These are phyloP conservation scores for Mycena floridula DNA, from an alignment of 768 basidiomycete genomes.

Conservation along the genomic window DNA sequence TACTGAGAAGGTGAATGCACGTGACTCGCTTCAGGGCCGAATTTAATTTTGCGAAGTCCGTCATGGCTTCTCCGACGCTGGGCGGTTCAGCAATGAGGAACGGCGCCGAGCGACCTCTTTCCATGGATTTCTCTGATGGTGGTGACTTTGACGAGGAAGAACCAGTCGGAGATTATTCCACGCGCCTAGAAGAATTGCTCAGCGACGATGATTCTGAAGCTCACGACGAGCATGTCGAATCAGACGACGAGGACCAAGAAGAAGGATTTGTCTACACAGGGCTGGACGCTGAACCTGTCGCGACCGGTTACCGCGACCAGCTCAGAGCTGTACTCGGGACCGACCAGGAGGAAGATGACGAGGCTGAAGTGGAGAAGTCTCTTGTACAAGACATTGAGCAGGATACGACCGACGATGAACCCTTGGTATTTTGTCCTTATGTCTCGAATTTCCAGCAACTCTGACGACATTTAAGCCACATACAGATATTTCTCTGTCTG, in stretches of 20 bases:
- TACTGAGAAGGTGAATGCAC: too few species aligned
- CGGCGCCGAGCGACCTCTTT: background rate
- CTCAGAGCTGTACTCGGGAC: slow-evolving; percentile 68
- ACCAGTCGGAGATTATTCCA: slow-evolving; percentile 52
- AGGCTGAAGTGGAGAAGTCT: slow-evolving; percentile 39
- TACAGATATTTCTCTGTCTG: slow-evolving; percentile 29
- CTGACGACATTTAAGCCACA: slow-evolving; percentile 15
- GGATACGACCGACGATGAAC: slow-evolving; percentile 20
- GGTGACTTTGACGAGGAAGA: slow-evolving; percentile 32
- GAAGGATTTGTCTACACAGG: slow-evolving; percentile 72
- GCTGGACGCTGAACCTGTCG: slow-evolving; percentile 45
- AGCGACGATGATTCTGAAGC: slow-evolving; percentile 33
- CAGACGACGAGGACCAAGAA: slow-evolving; percentile 46
- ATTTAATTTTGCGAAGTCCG: too few species aligned
- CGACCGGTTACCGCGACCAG: slow-evolving; percentile 57
- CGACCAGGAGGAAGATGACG: slow-evolving; percentile 48
- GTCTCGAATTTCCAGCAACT: too few species aligned
- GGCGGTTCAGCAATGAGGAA: too few species aligned
- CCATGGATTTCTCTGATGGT: slow-evolving; percentile 28
- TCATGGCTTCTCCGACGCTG: background rate
- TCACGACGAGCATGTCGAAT: slow-evolving; percentile 20
- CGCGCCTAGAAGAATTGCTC: slow-evolving; percentile 65
- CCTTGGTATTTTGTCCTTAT: slow-evolving; percentile 17
- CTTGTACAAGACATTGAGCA: slow-evolving; percentile 35
- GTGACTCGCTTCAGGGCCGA: too few species aligned